Evolutionary conservation across 768 basidiomycete species (phyloP), one percentile per base, ranked within the genome.

Genomic region (Filobasidium wieringae): DNA sequence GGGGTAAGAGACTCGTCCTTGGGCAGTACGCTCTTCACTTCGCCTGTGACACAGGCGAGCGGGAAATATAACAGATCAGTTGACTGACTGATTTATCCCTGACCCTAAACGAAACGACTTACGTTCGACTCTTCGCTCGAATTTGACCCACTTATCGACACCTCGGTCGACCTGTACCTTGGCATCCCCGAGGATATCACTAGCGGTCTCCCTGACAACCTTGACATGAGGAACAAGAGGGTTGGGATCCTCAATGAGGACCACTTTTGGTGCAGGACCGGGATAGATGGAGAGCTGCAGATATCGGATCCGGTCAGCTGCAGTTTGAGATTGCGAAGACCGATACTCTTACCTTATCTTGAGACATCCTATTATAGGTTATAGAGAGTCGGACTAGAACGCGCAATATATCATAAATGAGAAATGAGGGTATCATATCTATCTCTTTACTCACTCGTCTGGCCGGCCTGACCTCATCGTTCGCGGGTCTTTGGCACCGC

Each of bases 91-190:
- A n/a, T n/a, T n/a, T n/a, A n/a, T 33, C 17, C n/a, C 54, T 34
- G 15, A n/a, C 32, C n/a, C 41, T 36, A 14, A 26, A 3, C 8
- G 24, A 40, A 27, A 14, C 15, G 12, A 72, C 77, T 63, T 72
- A 92, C 92, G 76, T 76, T 95, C 92, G 31, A 92, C 83, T 7
- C 80, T 79, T 63, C 86, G 80, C 71, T 96, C 93, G 31, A 90
- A 78, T 12, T 80, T 81, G 66, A 97, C 87, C 90, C 90, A 93
- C 61, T 79, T 79, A 31, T 83, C 80, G 17, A 93, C 81, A 41
- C 82, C 81, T 0, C 78, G 79, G 63, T 90, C 86, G 24, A 90
- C 82, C 49, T 81, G 79, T 1, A 78, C 76, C 56, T 82, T 80
- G n/a, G 81, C 80, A 29, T 82, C 79, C 4, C 71, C 63, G 66